These are phyloP conservation scores for Clavulina sp. DNA, from an alignment of 768 basidiomycete species.

Conservation along the genomic window DNA sequence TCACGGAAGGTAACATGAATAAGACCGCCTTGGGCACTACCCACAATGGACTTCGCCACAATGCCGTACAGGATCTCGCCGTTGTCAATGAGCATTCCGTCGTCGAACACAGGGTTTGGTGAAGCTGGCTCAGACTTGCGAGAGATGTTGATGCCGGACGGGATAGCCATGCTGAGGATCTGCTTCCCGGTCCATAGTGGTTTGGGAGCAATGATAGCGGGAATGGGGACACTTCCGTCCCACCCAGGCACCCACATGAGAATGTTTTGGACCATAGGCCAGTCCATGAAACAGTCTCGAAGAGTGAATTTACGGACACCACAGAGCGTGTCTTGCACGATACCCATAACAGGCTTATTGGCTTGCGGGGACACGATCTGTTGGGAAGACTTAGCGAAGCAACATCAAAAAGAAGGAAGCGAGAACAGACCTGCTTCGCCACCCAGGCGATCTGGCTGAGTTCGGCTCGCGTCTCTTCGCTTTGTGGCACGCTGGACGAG, in stretches of 20 bases:
- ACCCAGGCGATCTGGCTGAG: conserved; percentile 99
- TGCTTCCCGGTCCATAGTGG: conserved; percentile 98
- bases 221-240: conserved; percentile 85
- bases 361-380: conserved; percentile 99
- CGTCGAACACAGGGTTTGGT: conserved; percentile 70
- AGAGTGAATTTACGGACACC: conserved; percentile 95
- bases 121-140: conserved; percentile 66
- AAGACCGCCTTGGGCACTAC: conserved; percentile 83
- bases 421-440: conserved; percentile 59
- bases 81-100: conserved; percentile 92
- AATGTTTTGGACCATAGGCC: conserved; percentile 92
- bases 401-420: conserved; percentile 2
- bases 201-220: conserved; percentile 90
- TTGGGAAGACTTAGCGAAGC: background rate
- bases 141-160: conserved; percentile 85
- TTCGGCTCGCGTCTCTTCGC: conserved; percentile 95
- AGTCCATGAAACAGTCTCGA: conserved; percentile 88
- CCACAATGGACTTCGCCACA: conserved; percentile 98
- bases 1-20: conserved; percentile 96
- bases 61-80: conserved; percentile 91
- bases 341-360: conserved; percentile 99
- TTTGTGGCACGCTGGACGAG: conserved; percentile 75
- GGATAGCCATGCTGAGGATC: conserved; percentile 78
- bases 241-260: conserved; percentile 95
- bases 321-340: conserved; percentile 96